Percentiles rank a stretch among this genome's conserved stretches.
These are phyloP conservation scores for Acer saccharum DNA, from an alignment of 345 rosid genomes.

Conservation along the genomic window DNA sequence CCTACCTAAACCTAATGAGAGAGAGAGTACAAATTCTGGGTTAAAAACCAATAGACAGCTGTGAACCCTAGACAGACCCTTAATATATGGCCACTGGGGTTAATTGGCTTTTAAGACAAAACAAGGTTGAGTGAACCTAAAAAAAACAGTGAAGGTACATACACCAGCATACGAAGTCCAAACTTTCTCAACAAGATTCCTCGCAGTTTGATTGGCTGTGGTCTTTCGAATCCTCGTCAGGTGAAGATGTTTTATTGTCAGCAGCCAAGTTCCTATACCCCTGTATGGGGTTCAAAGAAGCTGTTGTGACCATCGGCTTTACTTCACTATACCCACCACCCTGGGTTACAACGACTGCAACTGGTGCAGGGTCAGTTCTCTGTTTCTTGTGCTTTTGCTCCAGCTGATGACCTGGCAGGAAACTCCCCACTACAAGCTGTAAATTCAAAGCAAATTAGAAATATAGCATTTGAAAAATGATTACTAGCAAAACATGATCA, in stretches of 20 bases:
- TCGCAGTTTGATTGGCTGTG: slow-evolving; percentile 54
- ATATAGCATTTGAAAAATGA: slow-evolving; percentile 15
- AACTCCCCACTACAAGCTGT: slow-evolving; percentile 84
- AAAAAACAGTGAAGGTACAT: slow-evolving; percentile 22
- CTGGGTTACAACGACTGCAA: slow-evolving; percentile 37
- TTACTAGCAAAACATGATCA: background rate
- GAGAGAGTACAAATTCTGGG: slow-evolving; percentile 23
- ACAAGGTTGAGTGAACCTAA: slow-evolving; percentile 26
- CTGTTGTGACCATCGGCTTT: slow-evolving; percentile 43
- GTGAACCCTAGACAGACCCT: slow-evolving; percentile 29
- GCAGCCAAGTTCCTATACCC: slow-evolving; percentile 40
- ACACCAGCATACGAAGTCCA: slow-evolving; percentile 8
- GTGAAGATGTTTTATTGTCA: slow-evolving; percentile 43
- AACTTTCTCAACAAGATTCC: slow-evolving; percentile 46
- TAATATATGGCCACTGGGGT: slow-evolving; percentile 21
- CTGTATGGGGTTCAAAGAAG: slow-evolving; percentile 33
- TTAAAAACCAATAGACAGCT: slow-evolving; percentile 21
- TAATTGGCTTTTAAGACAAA: slow-evolving; percentile 7
- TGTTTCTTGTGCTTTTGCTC: slow-evolving; percentile 74
- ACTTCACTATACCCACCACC: slow-evolving; percentile 38
- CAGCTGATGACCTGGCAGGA: slow-evolving; percentile 71
- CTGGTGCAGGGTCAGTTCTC: slow-evolving; percentile 38
- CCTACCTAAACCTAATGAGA: slow-evolving; percentile 29
- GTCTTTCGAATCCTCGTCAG: slow-evolving; percentile 53
- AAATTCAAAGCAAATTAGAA: slow-evolving; percentile 19